phyloP scores from a whole-genome alignment of 192 early-diverging fungal genomes.

The Entomortierella lignicola region DNA sequence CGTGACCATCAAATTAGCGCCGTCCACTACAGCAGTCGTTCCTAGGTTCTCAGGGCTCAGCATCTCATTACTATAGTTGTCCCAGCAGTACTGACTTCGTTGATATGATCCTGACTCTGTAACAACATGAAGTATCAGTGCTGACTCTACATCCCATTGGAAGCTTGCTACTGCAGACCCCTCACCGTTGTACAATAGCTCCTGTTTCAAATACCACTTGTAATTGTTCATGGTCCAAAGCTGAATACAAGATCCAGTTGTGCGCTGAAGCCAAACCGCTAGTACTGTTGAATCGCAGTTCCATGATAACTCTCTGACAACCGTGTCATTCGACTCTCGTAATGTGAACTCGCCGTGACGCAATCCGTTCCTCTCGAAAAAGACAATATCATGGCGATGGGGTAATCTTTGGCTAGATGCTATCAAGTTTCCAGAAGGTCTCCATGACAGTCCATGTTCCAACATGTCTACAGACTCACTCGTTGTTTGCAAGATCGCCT shows the following conservation, averaged over 20 bases:
- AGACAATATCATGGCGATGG: slow-evolving; percentile 88
- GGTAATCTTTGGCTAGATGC: slow-evolving; percentile 81
- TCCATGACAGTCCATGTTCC: slow-evolving; percentile 85
- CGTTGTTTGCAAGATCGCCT: slow-evolving; percentile 84
- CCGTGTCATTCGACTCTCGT: slow-evolving; percentile 61
- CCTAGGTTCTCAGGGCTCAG: slow-evolving; percentile 29
- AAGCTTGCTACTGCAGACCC: slow-evolving; percentile 60
- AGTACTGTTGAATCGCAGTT: slow-evolving; percentile 91
- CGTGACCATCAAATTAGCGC: slow-evolving; percentile 70
- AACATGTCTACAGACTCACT: slow-evolving; percentile 82
- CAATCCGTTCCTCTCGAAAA: slow-evolving; percentile 95
- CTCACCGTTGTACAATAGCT: slow-evolving; percentile 64
- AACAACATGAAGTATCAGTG: slow-evolving; percentile 72
- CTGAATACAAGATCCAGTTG: slow-evolving; percentile 68
- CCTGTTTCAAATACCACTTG: slow-evolving; percentile 96
- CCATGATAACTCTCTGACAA: slow-evolving; percentile 79
- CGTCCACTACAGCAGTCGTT: slow-evolving; percentile 25
- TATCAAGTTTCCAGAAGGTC: slow-evolving; percentile 87
- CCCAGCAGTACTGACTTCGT: slow-evolving; percentile 48
- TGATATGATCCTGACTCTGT: slow-evolving; percentile 54
- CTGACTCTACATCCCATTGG: slow-evolving; percentile 85
- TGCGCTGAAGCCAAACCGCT: slow-evolving; percentile 71
- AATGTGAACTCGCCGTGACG: slow-evolving; percentile 93
- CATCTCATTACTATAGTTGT: slow-evolving; percentile 39
- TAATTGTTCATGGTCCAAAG: slow-evolving; percentile 96